Conservation (phyloP, 805 yeast genomes). For the Yarrowia hollandica region DNA sequence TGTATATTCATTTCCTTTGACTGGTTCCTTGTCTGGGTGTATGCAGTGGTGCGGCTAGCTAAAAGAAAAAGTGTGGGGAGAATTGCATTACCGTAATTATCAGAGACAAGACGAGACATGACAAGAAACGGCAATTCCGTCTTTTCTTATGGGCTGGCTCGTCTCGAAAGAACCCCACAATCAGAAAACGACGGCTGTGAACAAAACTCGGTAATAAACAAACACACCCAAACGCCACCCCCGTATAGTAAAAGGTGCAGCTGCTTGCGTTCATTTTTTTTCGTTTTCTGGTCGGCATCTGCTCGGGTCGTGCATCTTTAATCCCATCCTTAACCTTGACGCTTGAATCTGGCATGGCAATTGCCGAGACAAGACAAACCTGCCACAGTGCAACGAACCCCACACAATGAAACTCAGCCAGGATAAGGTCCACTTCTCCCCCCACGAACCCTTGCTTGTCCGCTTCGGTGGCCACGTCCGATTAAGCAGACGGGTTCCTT, state of each 20-base stretch:
- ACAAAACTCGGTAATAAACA: too few relatives aligned
- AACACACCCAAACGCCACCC: too few relatives aligned
- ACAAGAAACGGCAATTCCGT: too few relatives aligned
- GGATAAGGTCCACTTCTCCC: background rate
- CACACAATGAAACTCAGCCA: too few relatives aligned
- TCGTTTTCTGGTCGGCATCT: too few relatives aligned
- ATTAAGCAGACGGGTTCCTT: slow-evolving; percentile 9
- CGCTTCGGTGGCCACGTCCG: slow-evolving; percentile 11
- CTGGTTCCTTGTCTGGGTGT: background rate
- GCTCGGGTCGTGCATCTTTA: slow-evolving; percentile 4
- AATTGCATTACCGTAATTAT: background rate
- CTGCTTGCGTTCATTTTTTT: too few relatives aligned
- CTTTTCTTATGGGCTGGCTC: too few relatives aligned
- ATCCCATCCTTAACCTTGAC: background rate
- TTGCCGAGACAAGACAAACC: background rate
- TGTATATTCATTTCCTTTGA: slow-evolving; percentile 1
- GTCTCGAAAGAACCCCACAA: too few relatives aligned
- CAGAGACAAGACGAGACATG: background rate
- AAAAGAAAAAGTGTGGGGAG: slow-evolving; percentile 26
- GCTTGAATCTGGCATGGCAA: background rate
- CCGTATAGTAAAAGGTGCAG: too few relatives aligned
- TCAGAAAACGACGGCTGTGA: too few relatives aligned
- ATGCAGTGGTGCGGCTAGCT: slow-evolving; percentile 10
- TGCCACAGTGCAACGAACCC: background rate
- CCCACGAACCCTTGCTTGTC: background rate